Evolutionary conservation across 208 protist genomes (phyloP).

Genomic region (Leishmania tarentolae): DNA sequence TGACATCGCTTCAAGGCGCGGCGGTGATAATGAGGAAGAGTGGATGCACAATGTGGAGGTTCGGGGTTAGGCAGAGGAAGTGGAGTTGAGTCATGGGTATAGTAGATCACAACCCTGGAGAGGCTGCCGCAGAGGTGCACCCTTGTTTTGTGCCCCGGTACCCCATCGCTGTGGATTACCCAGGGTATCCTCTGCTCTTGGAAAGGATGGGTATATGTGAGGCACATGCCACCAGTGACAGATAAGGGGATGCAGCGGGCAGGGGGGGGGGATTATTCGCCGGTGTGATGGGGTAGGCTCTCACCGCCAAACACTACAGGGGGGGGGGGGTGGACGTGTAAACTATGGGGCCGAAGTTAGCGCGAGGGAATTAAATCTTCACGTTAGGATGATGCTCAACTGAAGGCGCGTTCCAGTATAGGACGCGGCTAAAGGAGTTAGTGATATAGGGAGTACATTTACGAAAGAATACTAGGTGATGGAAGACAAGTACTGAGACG

Average conservation of each 20-base stretch:
- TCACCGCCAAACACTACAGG: neutral
- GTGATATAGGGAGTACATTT: neutral
- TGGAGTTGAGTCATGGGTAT: neutral
- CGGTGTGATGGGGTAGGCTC: neutral
- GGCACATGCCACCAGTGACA: neutral
- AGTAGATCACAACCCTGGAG: neutral
- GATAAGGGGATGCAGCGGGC: neutral
- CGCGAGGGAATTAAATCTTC: neutral
- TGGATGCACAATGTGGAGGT: neutral
- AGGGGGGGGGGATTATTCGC: neutral
- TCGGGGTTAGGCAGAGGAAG: neutral
- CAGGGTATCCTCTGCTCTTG: neutral
- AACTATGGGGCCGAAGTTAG: neutral
- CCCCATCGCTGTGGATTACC: neutral
- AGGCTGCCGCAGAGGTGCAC: neutral
- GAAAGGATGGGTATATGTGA: neutral
- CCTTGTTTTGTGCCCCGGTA: neutral
- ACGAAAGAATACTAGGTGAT: neutral
- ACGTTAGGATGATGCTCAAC: neutral
- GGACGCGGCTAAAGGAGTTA: neutral
- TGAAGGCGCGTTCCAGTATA: neutral
- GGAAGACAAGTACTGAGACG: neutral
- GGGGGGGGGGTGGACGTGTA: neutral
- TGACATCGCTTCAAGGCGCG: conserved; percentile 14
- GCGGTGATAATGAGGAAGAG: neutral